These are phyloP conservation scores for Chrysosphaeria jannelii DNA, from an alignment of 2,329 filamentous ascomycete genomes.

Conservation along the genomic window DNA sequence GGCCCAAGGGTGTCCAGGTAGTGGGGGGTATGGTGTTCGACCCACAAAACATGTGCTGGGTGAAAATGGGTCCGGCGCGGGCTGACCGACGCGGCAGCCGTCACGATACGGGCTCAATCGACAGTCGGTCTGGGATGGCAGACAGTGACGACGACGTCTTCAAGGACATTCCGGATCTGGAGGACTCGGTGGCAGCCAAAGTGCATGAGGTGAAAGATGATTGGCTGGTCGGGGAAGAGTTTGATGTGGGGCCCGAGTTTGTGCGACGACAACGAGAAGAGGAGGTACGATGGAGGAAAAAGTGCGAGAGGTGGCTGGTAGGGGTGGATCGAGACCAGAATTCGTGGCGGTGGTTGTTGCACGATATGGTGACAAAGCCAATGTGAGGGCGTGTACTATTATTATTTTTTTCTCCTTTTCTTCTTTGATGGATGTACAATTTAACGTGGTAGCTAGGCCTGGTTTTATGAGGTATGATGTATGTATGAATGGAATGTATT, in stretches of 20 bases:
- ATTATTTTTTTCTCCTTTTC: background rate
- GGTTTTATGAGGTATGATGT: too few relatives aligned
- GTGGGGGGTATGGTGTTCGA: slow-evolving; percentile 98
- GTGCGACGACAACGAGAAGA: slow-evolving; percentile 69
- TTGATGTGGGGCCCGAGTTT: slow-evolving; percentile 89
- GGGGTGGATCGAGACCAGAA: slow-evolving; percentile 22
- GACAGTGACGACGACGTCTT: slow-evolving; percentile 86
- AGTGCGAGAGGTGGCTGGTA: slow-evolving; percentile 62
- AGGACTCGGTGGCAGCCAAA: slow-evolving; percentile 19
- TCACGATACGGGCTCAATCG: slow-evolving; percentile 21
- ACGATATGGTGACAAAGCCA: slow-evolving; percentile 18
- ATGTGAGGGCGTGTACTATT: slow-evolving; percentile 1
- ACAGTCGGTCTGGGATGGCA: slow-evolving; percentile 36
- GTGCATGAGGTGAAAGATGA: slow-evolving; percentile 34
- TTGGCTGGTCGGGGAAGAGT: slow-evolving; percentile 80
- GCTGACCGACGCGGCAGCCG: slow-evolving; percentile 8
- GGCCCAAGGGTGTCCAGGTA: slow-evolving; percentile 64
- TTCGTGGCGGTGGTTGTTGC: slow-evolving; percentile 51
- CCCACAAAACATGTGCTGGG: slow-evolving; percentile 89
- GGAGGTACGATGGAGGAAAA: slow-evolving; percentile 69
- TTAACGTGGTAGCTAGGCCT: too few relatives aligned
- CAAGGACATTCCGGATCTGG: slow-evolving; percentile 76
- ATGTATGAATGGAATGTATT: too few relatives aligned
- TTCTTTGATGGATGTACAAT: slow-evolving; percentile 1
- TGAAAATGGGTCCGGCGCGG: slow-evolving; percentile 44